Base-by-base conservation (phyloP, 768 basidiomycete species). In the Rubroboletus pulcherrimus region DNA sequence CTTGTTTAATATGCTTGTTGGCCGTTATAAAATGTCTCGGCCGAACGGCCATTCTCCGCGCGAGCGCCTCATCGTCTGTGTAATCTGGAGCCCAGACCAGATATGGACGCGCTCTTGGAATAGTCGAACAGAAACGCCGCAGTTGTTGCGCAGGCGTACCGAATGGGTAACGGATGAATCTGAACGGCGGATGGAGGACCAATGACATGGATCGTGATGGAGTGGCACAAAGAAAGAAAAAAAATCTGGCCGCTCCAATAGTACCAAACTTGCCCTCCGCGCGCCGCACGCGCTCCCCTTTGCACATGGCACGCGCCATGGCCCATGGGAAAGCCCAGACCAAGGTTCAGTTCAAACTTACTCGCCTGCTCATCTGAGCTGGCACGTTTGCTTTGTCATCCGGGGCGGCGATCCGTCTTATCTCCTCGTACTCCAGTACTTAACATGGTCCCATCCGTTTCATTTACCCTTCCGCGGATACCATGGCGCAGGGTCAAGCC, bases 61-160 rank as follows among this genome's bases (percentile, higher is more conserved):
- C 75, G 41, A 82, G 77, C 4, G 82, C 79, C 4, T 78, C 85
- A 48, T 77, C 75, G 51, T 85, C 83, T 12, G 80, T 80, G 62
- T 77, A 80, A 65, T 89, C 87, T 3, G 86, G 86, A 2, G 86
- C 84, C 61, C 81, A 87, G 31, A 89, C 81, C 51, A 86, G 60
- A 66, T 61, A 70, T 2, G 61, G 35, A 1, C 49, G 60, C 3
- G 29, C 48, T 37, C 51, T 63, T 15, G 53, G 51, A 26, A 41
- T 4, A 38, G 47, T 56, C 33, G 39, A 43, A 26, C 30, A 58
- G 43, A 69, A 64, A 46, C 17, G 21, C 39, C 60, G 67, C 39
- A 54, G 34, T 11, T 34, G 56, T 12, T 51, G 59, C 12, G 19
- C 15, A 7, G 31, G 37, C 9, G 14, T 34, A 8, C 51, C 30